Conservation (phyloP, 805 yeast species). For the Wickerhamomyces mucosus region DNA sequence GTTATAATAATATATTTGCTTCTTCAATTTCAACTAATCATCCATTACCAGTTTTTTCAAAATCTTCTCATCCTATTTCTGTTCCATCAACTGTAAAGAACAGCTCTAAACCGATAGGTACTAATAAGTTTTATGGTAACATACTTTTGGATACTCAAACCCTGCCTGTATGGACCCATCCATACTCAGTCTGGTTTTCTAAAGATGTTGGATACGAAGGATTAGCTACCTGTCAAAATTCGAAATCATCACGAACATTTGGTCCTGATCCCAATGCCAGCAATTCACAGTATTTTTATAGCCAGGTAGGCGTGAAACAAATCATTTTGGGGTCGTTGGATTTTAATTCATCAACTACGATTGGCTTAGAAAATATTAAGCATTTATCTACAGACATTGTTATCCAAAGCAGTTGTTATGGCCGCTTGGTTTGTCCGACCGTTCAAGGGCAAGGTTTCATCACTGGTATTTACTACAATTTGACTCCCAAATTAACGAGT, state of each 20-base stretch:
- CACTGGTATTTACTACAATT: slow-evolving; percentile 49
- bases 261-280: slow-evolving; percentile 50
- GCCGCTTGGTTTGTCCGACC: slow-evolving; percentile 44
- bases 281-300: slow-evolving; percentile 54
- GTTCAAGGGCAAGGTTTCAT: slow-evolving; percentile 81
- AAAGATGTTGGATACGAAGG: slow-evolving; percentile 42
- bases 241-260: slow-evolving; percentile 49
- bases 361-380: slow-evolving; percentile 22
- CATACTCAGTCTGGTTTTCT: slow-evolving; percentile 65
- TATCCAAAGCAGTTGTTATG: slow-evolving; percentile 20
- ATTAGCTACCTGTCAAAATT: slow-evolving; percentile 57
- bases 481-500: slow-evolving; percentile 48
- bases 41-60: slow-evolving; percentile 34
- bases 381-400: slow-evolving; percentile 26
- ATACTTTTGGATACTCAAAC: slow-evolving; percentile 57
- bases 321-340: slow-evolving; percentile 40
- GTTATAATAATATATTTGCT: slow-evolving; percentile 33
- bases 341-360: slow-evolving; percentile 22
- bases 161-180: slow-evolving; percentile 73
- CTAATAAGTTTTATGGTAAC: slow-evolving; percentile 75
- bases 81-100: slow-evolving; percentile 19
- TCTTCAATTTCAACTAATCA: slow-evolving; percentile 31
- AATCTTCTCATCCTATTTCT: slow-evolving; percentile 19
- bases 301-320: slow-evolving; percentile 58
- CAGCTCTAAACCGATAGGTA: slow-evolving; percentile 40